A percentile compares a stretch with the other conserved stretches of the same genome.
Evolutionary conservation across 2,329 filamentous ascomycete genomes (phyloP).

Genomic region (Arthrocladium fulminans): DNA sequence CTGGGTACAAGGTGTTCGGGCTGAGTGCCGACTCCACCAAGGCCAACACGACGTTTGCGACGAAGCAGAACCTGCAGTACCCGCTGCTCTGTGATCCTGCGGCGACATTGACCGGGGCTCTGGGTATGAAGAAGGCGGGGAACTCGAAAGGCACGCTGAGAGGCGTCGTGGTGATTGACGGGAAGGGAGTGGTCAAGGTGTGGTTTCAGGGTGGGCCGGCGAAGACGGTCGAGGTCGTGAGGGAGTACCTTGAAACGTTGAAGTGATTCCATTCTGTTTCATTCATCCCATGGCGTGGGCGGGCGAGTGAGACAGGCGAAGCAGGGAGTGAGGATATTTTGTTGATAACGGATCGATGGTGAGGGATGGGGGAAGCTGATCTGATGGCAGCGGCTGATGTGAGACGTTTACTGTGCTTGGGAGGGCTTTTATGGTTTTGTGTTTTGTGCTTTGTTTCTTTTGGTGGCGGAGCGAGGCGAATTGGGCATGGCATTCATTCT

Average conservation of each 20-base stretch:
- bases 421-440: no score
- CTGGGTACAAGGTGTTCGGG: slow-evolving; percentile 76
- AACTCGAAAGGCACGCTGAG: slow-evolving; percentile 60
- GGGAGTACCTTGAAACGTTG: slow-evolving; percentile 44
- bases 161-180: slow-evolving; percentile 81
- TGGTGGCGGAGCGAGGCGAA: no score
- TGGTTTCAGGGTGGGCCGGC: slow-evolving; percentile 67
- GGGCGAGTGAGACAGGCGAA: no score
- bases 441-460: no score
- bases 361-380: no score
- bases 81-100: slow-evolving; percentile 74
- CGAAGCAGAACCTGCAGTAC: slow-evolving; percentile 84
- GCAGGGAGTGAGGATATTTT: no score
- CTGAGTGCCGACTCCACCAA: slow-evolving; percentile 81
- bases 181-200: slow-evolving; percentile 69
- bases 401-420: no score
- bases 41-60: slow-evolving; percentile 85
- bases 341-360: no score
- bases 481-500: no score
- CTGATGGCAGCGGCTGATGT: no score
- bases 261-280: no score
- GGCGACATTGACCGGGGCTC: slow-evolving; percentile 66
- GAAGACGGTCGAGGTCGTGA: slow-evolving; percentile 67
- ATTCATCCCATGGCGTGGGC: no score
- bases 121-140: slow-evolving; percentile 73